Conservation (phyloP, 2,329 filamentous ascomycete species). For the Colletotrichum orchidophilum region DNA sequence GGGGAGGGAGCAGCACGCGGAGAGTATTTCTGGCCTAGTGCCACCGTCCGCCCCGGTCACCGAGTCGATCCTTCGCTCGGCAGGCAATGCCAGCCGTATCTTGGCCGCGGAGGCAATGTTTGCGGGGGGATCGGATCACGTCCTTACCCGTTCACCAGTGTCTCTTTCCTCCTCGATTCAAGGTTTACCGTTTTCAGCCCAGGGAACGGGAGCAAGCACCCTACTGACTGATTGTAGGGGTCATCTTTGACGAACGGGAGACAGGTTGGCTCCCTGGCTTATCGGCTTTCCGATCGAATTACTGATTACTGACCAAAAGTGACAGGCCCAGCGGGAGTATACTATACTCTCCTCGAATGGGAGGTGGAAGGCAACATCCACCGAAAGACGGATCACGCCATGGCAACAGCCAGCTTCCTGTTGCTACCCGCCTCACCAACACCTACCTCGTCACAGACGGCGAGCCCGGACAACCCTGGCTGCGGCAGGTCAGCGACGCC, state of each 20-base stretch:
- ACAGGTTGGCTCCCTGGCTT: neutral
- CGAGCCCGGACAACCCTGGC: too few relatives aligned
- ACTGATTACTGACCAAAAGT: neutral
- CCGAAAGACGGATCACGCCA: neutral
- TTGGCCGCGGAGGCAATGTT: neutral
- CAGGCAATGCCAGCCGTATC: neutral
- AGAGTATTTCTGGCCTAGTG: neutral
- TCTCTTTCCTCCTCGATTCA: neutral
- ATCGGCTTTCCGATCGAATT: neutral
- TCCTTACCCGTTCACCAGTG: neutral
- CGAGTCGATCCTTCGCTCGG: neutral
- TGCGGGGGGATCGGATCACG: neutral
- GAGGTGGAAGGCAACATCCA: neutral
- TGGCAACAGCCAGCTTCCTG: neutral
- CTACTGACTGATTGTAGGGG: neutral
- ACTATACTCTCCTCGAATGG: neutral
- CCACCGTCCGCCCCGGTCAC: neutral
- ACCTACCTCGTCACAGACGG: neutral
- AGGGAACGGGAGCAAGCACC: too few relatives aligned
- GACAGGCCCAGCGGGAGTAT: neutral
- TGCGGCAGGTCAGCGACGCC: neutral
- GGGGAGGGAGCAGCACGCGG: neutral
- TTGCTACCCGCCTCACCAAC: neutral
- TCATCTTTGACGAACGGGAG: neutral
- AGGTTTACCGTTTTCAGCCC: neutral